Base-by-base conservation (phyloP, 2,329 filamentous ascomycete genomes). In the Rutstroemia sydowiana region DNA sequence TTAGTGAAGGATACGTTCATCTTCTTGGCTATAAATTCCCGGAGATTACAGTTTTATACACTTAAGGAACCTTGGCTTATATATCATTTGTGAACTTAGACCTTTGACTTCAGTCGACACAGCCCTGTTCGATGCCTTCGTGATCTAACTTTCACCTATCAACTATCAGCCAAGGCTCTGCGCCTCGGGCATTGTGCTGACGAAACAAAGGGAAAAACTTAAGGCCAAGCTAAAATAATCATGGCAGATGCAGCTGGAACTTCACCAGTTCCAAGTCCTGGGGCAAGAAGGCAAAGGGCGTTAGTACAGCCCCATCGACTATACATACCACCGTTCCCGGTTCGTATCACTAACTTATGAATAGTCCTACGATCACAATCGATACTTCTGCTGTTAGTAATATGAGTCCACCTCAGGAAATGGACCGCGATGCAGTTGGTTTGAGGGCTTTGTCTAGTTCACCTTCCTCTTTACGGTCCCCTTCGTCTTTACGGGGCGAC, bases 281-380 rank as follows among this genome's bases (percentile, higher is more conserved):
- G 59, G 49, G 59, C 60, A 30, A 55, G 58, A 52, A 60, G 65
- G 50, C 64, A 67, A 57, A 62, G 65, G 60, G 65, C 65, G 65
- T 67, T 57, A 63, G 65, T 59, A 23, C 52, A 47, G 40, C 23
- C 34, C 6, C 23, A 45, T 14, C n/a, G n/a, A n/a, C 49, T 56
- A 53, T 57, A 57, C 53, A 58, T 62, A 54, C 62, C 50, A 49
- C 51, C 20, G 10, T 46, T 45, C 45, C 41, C 44, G 37, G 34
- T n/a, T n/a, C 45, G 40, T 41, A 14, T 31, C 28, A 31, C 49
- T 31, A 37, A 41, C 37, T 43, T 16, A 30, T 16, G 43, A 48
- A 21, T 50, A 68, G 66, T 50, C 76, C 76, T 20, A 78, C 76
- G 10, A 79, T 79, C 48, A 78, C 75, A 28, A 77, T 79, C 56